Percentiles rank a stretch among this genome's conserved stretches.
Conservation (phyloP, 331 rosid genomes). For the Quercus lobata region DNA sequence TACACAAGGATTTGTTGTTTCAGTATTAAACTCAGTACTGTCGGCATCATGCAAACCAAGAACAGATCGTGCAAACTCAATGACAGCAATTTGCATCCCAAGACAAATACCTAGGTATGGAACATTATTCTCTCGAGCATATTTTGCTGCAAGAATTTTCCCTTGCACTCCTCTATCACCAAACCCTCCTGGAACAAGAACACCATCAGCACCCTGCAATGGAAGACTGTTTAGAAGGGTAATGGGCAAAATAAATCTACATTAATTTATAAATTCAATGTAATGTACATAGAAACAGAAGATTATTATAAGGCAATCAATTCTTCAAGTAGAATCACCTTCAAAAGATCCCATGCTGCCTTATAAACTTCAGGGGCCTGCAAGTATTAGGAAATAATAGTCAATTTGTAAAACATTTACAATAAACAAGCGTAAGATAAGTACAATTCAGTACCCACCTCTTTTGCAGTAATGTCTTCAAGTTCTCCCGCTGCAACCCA, state of each 20-base stretch:
- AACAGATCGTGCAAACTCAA: constrained; percentile 80
- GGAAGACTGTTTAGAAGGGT: background rate
- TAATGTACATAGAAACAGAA: background rate
- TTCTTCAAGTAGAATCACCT: constrained; percentile 42
- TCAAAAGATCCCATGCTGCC: constrained; percentile 83
- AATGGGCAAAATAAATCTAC: background rate
- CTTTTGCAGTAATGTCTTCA: constrained; percentile 57
- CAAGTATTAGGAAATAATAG: constrained; percentile 15
- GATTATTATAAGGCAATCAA: constrained; percentile 1
- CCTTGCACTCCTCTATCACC: constrained; percentile 95
- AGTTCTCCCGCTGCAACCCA: constrained; percentile 92
- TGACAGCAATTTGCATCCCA: constrained; percentile 94
- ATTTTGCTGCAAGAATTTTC: constrained; percentile 87
- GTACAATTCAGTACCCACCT: constrained; percentile 41
- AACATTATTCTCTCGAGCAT: constrained; percentile 70
- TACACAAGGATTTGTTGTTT: constrained; percentile 78
- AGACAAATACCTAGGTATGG: constrained; percentile 90
- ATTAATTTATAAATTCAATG: background rate
- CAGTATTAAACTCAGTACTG: constrained; percentile 78
- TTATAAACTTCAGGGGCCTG: constrained; percentile 60
- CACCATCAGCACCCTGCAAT: constrained; percentile 78
- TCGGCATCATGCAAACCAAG: constrained; percentile 74
- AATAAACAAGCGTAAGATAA: background rate
- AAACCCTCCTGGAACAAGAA: constrained; percentile 95
- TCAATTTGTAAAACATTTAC: background rate